A percentile compares a stretch with the other conserved stretches of the same genome.
These are phyloP conservation scores for Macrophomina tecta DNA, from an alignment of 2,329 filamentous ascomycete species.

Conservation along the genomic window DNA sequence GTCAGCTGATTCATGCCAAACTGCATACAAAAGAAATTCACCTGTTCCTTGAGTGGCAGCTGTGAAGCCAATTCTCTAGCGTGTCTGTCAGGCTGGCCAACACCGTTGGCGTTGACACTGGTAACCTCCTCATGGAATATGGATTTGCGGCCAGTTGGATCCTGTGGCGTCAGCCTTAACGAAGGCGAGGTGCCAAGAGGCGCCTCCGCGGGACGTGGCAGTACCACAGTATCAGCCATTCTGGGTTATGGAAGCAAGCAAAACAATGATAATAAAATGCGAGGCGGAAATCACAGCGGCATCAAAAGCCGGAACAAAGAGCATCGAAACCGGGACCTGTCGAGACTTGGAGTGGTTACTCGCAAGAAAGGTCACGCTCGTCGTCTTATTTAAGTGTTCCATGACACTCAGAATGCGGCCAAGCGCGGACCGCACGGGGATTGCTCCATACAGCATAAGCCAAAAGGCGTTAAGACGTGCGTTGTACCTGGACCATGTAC, in stretches of 20 bases:
- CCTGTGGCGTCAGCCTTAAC: conserved; percentile 4
- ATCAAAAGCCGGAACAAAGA: neutral
- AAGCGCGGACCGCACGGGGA: conserved; percentile 17
- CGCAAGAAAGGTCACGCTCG: conserved; percentile 4
- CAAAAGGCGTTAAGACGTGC: conserved; percentile 18
- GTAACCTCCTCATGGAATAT: neutral
- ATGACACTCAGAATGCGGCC: conserved; percentile 5
- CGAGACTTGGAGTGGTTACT: neutral
- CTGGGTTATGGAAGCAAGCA: neutral
- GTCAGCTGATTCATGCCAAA: neutral
- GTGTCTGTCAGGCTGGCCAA: conserved; percentile 41
- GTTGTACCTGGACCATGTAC: conserved; percentile 19
- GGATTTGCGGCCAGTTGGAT: neutral
- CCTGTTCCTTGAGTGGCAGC: conserved; percentile 48
- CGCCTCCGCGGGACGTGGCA: conserved; percentile 7
- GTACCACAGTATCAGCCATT: conserved; percentile 19
- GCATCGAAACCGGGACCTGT: neutral
- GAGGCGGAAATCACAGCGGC: neutral
- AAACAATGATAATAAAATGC: neutral
- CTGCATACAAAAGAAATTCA: conserved; percentile 28
- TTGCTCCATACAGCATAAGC: conserved; percentile 18
- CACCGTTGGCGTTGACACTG: conserved; percentile 36
- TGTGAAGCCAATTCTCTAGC: conserved; percentile 44
- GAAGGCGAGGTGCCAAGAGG: conserved; percentile 2
- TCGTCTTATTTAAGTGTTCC: conserved; percentile 17